These are phyloP conservation scores for Fagus sylvatica DNA, from an alignment of 306 rosid genomes.

Conservation along the genomic window DNA sequence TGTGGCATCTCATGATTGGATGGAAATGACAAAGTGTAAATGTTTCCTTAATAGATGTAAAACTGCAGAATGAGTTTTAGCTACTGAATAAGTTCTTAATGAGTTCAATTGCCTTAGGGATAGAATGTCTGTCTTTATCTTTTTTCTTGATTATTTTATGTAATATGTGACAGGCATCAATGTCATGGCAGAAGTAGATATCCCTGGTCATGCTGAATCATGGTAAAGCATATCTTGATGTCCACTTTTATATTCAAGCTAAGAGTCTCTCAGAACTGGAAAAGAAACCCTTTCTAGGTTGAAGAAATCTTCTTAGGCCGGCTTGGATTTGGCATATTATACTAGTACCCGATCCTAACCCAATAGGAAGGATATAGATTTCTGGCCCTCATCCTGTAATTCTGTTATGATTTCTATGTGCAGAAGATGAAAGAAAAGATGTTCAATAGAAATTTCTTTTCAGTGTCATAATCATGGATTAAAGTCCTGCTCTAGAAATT, in stretches of 20 bases:
- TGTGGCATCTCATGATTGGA: background rate
- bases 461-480: constrained; percentile 13
- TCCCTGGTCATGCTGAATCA: constrained; percentile 95
- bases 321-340: background rate
- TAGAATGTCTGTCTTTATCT: constrained; percentile 5
- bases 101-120: constrained; percentile 11
- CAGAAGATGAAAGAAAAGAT: constrained; percentile 10
- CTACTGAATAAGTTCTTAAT: constrained; percentile 12
- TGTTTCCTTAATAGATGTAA: constrained; percentile 9
- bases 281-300: background rate
- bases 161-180: constrained; percentile 70
- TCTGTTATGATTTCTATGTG: constrained; percentile 10
- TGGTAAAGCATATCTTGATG: constrained; percentile 53
- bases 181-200: constrained; percentile 92
- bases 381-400: constrained; percentile 7
- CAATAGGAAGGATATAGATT: background rate
- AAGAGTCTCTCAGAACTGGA: background rate
- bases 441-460: constrained; percentile 1
- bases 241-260: constrained; percentile 16
- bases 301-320: constrained; percentile 1
- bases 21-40: background rate
- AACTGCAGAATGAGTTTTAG: background rate
- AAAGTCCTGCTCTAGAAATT: background rate
- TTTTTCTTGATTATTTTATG: constrained; percentile 17
- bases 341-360: background rate